Evolutionary conservation across 106 monocot species (phyloP).

Genomic region (Acorus gramineus): DNA sequence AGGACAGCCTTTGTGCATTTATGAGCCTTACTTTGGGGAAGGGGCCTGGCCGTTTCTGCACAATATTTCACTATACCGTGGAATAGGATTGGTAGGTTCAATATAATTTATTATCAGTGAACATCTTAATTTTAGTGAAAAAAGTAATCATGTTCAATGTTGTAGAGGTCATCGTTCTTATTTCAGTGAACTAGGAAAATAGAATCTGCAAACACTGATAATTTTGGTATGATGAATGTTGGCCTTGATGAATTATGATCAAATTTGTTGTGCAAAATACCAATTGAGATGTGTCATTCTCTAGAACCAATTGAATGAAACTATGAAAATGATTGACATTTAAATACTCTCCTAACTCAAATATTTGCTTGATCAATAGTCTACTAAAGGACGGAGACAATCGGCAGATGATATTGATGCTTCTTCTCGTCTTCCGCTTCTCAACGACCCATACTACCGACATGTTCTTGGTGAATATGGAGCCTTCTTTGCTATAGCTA

Average conservation of each 20-base stretch:
- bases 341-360: background rate
- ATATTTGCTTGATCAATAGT: slow-evolving; percentile 25
- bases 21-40: slow-evolving; percentile 97
- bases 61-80: slow-evolving; percentile 81
- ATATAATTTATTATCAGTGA: background rate
- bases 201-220: no score
- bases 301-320: no score
- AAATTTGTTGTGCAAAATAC: no score
- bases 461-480: slow-evolving; percentile 89
- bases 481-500: slow-evolving; percentile 81
- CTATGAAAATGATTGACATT: background rate
- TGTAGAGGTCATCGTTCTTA: no score
- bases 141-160: no score
- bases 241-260: no score
- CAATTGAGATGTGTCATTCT: no score
- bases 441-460: slow-evolving; percentile 60
- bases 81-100: slow-evolving; percentile 78
- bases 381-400: slow-evolving; percentile 62
- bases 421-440: slow-evolving; percentile 79
- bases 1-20: slow-evolving; percentile 93
- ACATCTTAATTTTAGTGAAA: background rate
- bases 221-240: no score
- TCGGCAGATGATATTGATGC: slow-evolving; percentile 94
- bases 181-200: no score
- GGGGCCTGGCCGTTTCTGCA: slow-evolving; percentile 94